Percentiles rank a stretch among this genome's conserved stretches.
Evolutionary conservation across 2,329 filamentous ascomycete species (phyloP).

Genomic region (Penicillium rolfsii): DNA sequence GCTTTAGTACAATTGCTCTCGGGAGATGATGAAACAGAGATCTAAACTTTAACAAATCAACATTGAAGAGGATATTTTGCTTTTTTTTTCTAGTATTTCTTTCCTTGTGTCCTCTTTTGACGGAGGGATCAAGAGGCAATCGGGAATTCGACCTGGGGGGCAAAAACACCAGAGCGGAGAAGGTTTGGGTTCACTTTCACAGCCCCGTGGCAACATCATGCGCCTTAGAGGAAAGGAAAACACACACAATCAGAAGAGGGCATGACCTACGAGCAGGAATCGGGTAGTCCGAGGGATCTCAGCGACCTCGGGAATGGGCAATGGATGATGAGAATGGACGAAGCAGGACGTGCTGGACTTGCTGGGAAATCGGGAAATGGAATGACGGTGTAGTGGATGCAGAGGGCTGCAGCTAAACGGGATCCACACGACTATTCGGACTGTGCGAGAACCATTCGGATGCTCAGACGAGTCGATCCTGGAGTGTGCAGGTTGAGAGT

Average conservation of each 20-base stretch:
- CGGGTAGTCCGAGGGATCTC: neutral
- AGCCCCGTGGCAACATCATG: slow-evolving; percentile 8
- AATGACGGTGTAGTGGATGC: slow-evolving; percentile 35
- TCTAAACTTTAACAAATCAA: slow-evolving; percentile 5
- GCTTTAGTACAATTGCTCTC: slow-evolving; percentile 1
- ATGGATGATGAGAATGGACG: slow-evolving; percentile 9
- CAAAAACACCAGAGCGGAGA: slow-evolving; percentile 1
- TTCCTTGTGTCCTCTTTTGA: neutral
- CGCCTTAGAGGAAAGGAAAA: neutral
- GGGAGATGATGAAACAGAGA: neutral
- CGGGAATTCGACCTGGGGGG: neutral
- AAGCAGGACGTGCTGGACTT: neutral
- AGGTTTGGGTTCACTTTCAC: slow-evolving; percentile 1
- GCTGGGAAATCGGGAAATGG: slow-evolving; percentile 10
- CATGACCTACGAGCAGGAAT: slow-evolving; percentile 3
- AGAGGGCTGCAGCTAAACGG: slow-evolving; percentile 21
- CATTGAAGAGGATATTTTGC: neutral
- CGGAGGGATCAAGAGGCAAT: neutral
- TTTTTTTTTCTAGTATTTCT: neutral
- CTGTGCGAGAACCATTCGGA: neutral
- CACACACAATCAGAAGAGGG: neutral
- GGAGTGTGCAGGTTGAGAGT: neutral
- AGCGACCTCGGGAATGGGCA: neutral
- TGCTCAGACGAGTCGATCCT: neutral
- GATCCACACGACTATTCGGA: slow-evolving; percentile 16